Conservation (phyloP, 257 asterid species). For the Nicotiana attenuata region DNA sequence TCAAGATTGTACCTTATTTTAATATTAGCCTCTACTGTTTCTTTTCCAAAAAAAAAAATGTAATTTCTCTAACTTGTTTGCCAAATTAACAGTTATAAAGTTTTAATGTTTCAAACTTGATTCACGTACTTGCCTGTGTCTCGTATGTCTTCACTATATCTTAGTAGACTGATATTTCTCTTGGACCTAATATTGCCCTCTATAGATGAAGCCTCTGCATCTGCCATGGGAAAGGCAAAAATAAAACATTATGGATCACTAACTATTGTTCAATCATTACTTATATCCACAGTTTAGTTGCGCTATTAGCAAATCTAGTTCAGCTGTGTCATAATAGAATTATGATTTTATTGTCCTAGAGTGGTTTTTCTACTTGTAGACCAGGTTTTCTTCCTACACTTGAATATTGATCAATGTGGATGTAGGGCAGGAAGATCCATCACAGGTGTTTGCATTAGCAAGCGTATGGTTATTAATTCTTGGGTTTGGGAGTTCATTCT, state of each 20-base stretch:
- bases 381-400: constrained; percentile 25
- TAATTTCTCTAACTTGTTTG: background rate
- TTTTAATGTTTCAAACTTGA: background rate
- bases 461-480: constrained; percentile 90
- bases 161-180: background rate
- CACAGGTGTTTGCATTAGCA: constrained; percentile 86
- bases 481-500: constrained; percentile 73
- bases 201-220: background rate
- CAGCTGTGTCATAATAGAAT: background rate
- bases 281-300: background rate
- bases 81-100: background rate
- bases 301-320: background rate
- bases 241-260: background rate
- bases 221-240: background rate
- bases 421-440: constrained; percentile 99
- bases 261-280: background rate
- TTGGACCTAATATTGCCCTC: background rate
- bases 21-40: background rate
- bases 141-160: background rate
- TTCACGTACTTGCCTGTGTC: background rate
- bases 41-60: background rate
- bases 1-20: background rate
- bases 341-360: background rate
- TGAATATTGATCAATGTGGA: constrained; percentile 58
- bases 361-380: background rate